Base-by-base conservation (phyloP, 805 yeast species). In the Pichia californica region DNA sequence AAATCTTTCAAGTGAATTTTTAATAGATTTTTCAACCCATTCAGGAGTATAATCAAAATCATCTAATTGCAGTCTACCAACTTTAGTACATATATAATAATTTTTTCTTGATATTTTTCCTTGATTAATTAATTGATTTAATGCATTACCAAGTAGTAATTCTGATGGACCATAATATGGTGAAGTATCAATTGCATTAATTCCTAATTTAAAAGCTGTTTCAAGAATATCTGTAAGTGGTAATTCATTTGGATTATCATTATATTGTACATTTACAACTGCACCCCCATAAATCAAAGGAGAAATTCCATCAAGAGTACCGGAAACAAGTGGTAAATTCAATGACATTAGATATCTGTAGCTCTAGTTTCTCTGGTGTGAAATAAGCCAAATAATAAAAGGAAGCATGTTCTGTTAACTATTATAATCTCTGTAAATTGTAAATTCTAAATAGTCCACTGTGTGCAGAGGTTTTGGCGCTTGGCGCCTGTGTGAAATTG, bases 121-220 rank as follows among this genome's bases (percentile, higher is more conserved):
- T 5, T 57, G 56, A 8, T 66, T 39, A 5, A 60, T 50, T 26
- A 66, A 49, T 1, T 56, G 43, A 20, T 62, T 59, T 50, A 89
- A 64, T 0, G 88, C 91, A 14, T 69, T 48, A 2, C 98, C 97
- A 6, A 86, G 58, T 13, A 89, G 50, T 16, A 63, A 69, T 56
- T 89, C 98, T 5, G 95, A 84, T 0, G 87, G 87, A 0, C 97
- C 97, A 58, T 89, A 89, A 64, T 86, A 88, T 4, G 97, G 96
- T 0, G 96, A 85, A 0, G 97, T 88, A 57, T 89, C 97, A 30
- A 89, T 69, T 2, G 95, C 93, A 36, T 71, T 73, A 47, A 87
- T 67, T 0, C 96, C 96, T 21, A 69, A 57, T 18, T 67, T 63
- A 53, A 89, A 81, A 0, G 89, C 93, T 13, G 60, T 54, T 38